Base-by-base conservation (phyloP, 371 early-diverging fungal genomes). In the Mortierella sp. region DNA sequence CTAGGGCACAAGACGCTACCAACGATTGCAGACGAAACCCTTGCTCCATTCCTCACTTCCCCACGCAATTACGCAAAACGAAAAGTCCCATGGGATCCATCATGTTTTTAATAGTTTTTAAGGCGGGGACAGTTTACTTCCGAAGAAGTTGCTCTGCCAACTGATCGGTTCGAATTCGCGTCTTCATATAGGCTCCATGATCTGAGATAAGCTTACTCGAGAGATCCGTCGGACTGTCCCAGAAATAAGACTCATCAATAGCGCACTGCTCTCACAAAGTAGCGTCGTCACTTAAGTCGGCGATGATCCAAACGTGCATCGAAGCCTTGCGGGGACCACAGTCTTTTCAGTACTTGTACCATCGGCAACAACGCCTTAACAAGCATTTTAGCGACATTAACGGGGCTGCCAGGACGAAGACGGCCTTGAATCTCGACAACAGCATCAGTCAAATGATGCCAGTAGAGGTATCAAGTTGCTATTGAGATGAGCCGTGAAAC, bases 71-170 rank as follows among this genome's bases (percentile, higher is more conserved):
- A 21, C 49, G 56, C 34, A 63, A 78, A 9, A 55, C 31, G 56
- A 84, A 86, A 11, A 83, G 37, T 14, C 78, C 73, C 8, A 34
- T 23, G 0, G 84, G 83, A 65, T 87, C 86, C 17, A 60, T 63
- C 62, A 79, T 66, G 4, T 80, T 30, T 56, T 86, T 84, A 44
- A 86, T 72, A 17, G 50, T 0, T 21, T n/a, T 65, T 14, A 21
- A 86, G 70, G 4, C 75, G 60, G n/a, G 60, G 46, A 55, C 84
- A 85, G 49, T 86, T n/a, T 73, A 12, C 50, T 32, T n/a, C 87
- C 86, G 49, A 67, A 86, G 64, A 82, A 86, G 1, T 54, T 56
- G 24, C 56, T 27, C 48, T 81, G 69, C 80, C 79, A 85, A 49
- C 78, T 43, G 79, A 72, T 39, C 84, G 79, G 23, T 68, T 50